Conservation (phyloP, 306 rosid genomes). For the Coriaria nepalensis region DNA sequence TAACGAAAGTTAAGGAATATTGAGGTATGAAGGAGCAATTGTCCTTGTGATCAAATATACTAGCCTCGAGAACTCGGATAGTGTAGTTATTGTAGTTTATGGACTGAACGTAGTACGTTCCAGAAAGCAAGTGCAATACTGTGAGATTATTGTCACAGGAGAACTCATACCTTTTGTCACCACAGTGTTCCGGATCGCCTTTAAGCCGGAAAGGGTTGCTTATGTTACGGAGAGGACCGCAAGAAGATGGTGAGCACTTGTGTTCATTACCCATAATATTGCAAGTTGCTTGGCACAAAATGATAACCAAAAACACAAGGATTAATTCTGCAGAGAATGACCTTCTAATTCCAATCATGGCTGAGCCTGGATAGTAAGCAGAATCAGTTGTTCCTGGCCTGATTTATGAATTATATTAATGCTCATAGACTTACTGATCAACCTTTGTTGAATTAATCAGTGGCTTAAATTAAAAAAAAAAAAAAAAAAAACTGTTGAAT, state of each 20-base stretch:
- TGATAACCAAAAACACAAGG: too few species aligned
- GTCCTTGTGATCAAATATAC: too few species aligned
- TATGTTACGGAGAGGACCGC: slow-evolving; percentile 4
- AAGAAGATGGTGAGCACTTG: slow-evolving; percentile 12
- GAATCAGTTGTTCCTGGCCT: too few species aligned
- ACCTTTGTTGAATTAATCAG: too few species aligned
- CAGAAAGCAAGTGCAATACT: not conserved
- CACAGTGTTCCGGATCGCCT: slow-evolving; percentile 8
- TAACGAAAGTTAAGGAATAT: not conserved
- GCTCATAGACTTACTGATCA: too few species aligned
- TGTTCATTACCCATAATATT: too few species aligned
- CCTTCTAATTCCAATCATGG: not conserved
- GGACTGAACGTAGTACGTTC: not conserved
- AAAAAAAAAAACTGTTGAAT: too few species aligned
- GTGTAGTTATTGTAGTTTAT: slow-evolving; percentile 16
- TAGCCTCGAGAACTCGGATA: slow-evolving; percentile 22
- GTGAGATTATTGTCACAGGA: slow-evolving; percentile 10
- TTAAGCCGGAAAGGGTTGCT: slow-evolving; percentile 8
- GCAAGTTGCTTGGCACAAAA: too few species aligned
- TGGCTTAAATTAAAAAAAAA: too few species aligned
- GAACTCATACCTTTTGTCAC: slow-evolving; percentile 2
- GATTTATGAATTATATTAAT: too few species aligned
- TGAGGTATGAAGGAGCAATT: not conserved
- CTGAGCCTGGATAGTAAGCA: too few species aligned
- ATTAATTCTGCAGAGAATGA: too few species aligned